Conservation (phyloP, 2,329 filamentous ascomycete species). For the Fusarium chaquense region DNA sequence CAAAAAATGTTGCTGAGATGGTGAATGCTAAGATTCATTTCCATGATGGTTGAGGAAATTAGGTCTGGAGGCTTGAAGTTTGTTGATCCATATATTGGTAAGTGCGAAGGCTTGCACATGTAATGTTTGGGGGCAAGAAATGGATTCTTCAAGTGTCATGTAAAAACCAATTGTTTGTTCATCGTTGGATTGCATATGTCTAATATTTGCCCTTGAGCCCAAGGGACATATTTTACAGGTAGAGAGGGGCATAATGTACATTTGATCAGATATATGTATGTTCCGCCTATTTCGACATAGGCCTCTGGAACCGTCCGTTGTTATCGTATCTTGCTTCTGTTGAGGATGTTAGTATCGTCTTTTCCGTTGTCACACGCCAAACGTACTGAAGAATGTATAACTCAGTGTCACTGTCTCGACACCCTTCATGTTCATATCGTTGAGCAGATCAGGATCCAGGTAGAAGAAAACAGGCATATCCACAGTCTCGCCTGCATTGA, state of each 20-base stretch:
- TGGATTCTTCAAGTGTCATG: background rate
- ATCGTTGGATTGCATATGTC: background rate
- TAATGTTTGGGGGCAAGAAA: background rate
- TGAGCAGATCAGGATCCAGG: slow-evolving; percentile 93
- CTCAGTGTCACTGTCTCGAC: slow-evolving; percentile 96
- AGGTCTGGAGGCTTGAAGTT: background rate
- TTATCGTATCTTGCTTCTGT: slow-evolving; percentile 61
- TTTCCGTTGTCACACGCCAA: background rate
- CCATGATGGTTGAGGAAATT: background rate
- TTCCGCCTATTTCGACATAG: slow-evolving; percentile 46
- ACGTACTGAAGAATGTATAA: slow-evolving; percentile 98
- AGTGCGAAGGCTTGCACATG: background rate
- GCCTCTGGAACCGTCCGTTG: slow-evolving; percentile 59
- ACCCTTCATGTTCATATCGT: slow-evolving; percentile 90
- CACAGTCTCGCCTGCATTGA: slow-evolving; percentile 95
- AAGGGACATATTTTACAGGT: slow-evolving; percentile 31
- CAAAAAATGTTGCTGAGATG: background rate
- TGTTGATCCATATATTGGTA: background rate
- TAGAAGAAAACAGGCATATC: slow-evolving; percentile 99
- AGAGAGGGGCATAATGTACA: slow-evolving; percentile 42
- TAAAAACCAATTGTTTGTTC: background rate
- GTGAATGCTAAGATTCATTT: slow-evolving; percentile 1
- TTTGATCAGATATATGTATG: slow-evolving; percentile 31
- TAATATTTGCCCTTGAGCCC: slow-evolving; percentile 8
- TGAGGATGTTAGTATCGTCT: slow-evolving; percentile 50